These are phyloP conservation scores for Lachnellula occidentalis DNA, from an alignment of 2,329 filamentous ascomycete genomes.

Conservation along the genomic window DNA sequence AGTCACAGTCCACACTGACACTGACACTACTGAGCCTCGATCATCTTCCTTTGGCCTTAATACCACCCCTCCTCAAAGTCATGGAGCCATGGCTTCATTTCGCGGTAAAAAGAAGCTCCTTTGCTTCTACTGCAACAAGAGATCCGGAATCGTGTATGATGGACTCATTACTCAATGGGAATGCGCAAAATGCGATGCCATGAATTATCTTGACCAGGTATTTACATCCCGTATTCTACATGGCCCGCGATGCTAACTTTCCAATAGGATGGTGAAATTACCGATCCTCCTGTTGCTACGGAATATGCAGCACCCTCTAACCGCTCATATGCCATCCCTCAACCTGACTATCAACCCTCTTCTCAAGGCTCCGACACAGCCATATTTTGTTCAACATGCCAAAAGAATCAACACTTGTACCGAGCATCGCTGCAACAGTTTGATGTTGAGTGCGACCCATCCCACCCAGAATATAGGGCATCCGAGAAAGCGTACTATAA, in stretches of 20 bases:
- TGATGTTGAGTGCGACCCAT: constrained; percentile 58
- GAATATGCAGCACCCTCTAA: constrained; percentile 41
- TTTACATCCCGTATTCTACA: constrained; percentile 18
- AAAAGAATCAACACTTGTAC: constrained; percentile 84
- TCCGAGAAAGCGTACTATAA: constrained; percentile 64
- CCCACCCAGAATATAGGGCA: constrained; percentile 59
- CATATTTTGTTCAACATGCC: constrained; percentile 69
- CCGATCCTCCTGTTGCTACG: constrained; percentile 69
- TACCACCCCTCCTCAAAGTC: constrained; percentile 1
- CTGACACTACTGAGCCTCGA: too few species aligned
- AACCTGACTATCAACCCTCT: constrained; percentile 30
- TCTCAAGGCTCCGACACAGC: constrained; percentile 32
- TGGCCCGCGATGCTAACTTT: constrained; percentile 6
- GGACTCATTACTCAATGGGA: constrained; percentile 59
- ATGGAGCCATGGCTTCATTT: constrained; percentile 24
- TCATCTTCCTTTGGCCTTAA: not conserved
- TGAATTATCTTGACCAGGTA: constrained; percentile 86
- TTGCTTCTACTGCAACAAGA: constrained; percentile 82
- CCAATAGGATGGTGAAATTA: constrained; percentile 74
- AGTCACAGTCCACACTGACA: too few species aligned
- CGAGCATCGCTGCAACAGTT: constrained; percentile 74
- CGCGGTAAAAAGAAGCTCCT: constrained; percentile 37
- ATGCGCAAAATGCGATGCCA: constrained; percentile 74
- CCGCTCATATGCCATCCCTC: constrained; percentile 43
- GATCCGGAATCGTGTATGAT: constrained; percentile 55